Base-by-base conservation (phyloP, 169 alveolate genomes). In the Eimeria acervulina region DNA sequence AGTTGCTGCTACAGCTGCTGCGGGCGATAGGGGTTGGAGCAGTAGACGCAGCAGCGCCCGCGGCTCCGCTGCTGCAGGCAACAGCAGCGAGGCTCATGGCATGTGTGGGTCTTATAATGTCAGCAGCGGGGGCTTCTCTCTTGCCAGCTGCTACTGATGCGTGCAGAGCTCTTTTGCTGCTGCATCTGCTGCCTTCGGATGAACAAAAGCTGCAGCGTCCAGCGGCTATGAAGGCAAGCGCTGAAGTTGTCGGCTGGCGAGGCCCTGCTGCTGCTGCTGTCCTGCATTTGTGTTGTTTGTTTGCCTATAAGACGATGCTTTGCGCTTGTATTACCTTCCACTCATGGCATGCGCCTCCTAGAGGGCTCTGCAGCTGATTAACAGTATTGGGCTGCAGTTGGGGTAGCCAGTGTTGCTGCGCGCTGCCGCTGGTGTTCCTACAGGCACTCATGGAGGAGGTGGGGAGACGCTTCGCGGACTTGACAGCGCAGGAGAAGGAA, bases 111-210 rank as follows among this genome's bases (percentile, higher is more conserved):
- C 8, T 40, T 36, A 40, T 66, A 15, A 13, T 88, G 28, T 28
- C 81, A 42, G 85, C 84, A 51, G 31, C 40, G 44, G 94, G 81
- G 47, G 66, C 85, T 63, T 84, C 93, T 3, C 38, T 84, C 61
- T n/a, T 84, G 80, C 93, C 93, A 6, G 2, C 78, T 51, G 93
- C 93, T 51, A 52, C 93, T n/a, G 93, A 84, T 59, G 93, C 80
- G 59, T 84, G 93, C 80, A 59, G 80, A 17, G 93, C 93, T 21
- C 66, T 84, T 12, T 59, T 84, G 74, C 93, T 84, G 93, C 80
- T 84, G 51, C 70, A 28, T 70, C 42, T 81, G 78, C 80, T 36
- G 40, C 90, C 89, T 19, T 36, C 72, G 68, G 68, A 44, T 40
- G 19, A 17, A 40, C 51, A 81, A 51, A 12, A 44, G 72, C 42